Percentiles rank a stretch among this genome's conserved stretches.
Evolutionary conservation across 2,329 filamentous ascomycete species (phyloP).

Genomic region (Atkinsonella hypoxylon): DNA sequence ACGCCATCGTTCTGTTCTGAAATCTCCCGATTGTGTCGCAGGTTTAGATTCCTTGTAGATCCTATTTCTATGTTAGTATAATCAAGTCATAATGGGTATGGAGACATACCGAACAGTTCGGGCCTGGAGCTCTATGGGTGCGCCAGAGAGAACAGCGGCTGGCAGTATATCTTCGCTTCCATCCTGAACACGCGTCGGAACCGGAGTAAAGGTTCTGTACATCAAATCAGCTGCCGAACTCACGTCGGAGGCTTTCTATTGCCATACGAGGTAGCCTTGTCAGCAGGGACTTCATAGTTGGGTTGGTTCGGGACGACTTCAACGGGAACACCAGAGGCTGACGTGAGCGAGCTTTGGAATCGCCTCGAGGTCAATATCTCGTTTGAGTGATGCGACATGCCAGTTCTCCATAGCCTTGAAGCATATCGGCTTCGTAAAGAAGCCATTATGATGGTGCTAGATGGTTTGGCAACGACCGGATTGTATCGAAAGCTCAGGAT

Average conservation of each 20-base stretch:
- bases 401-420: conserved; percentile 38
- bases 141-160: conserved; percentile 80
- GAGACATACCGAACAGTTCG: conserved; percentile 73
- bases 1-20: conserved; percentile 76
- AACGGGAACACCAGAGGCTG: conserved; percentile 26
- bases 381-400: conserved; percentile 24
- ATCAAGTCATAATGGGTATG: neutral
- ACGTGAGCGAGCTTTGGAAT: conserved; percentile 40
- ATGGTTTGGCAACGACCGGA: conserved; percentile 14
- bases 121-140: conserved; percentile 86
- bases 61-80: conserved; percentile 31
- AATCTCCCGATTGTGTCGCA: conserved; percentile 90
- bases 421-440: conserved; percentile 48
- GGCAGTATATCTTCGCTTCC: conserved; percentile 75
- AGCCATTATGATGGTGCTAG: conserved; percentile 41
- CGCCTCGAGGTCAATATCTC: conserved; percentile 36
- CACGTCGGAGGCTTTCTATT: neutral
- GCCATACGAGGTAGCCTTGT: conserved; percentile 79
- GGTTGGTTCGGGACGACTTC: conserved; percentile 49
- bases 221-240: neutral
- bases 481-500: conserved; percentile 8
- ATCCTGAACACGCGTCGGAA: conserved; percentile 81
- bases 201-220: conserved; percentile 72
- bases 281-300: conserved; percentile 68
- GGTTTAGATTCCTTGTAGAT: conserved; percentile 88